Evolutionary conservation across 148 eudicot species (phyloP), one percentile per base, ranked within the genome.

Genomic region (Fagopyrum homotropicum): DNA sequence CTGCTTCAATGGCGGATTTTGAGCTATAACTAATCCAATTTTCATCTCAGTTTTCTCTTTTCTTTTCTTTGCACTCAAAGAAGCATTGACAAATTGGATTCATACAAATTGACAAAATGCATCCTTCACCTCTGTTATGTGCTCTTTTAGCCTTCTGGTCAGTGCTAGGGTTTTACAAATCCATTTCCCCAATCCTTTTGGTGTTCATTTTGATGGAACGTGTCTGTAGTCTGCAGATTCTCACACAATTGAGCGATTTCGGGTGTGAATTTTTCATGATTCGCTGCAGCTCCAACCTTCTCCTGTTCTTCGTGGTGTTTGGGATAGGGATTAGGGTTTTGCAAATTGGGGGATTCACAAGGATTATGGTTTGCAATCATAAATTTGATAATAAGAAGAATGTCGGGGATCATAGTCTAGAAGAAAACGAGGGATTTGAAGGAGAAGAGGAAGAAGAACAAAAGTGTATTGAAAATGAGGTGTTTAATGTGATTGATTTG

Each of bases 181-280:
- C 81, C 69, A 35, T 84, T 68, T 79, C 82, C 63, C 80, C 75
- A 8, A 15, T 56, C 30, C 69, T 82, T 56, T 14, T 83, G 14
- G 79, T 83, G 61, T 57, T 85, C 51, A 5, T 76, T 9, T 46
- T 84, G 15, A 93, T 91, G 98, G 91, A 86, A 9, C 84, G 82
- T 79, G 84, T 77, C 43, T 73, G 90, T 14, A 80, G 73, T 79
- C 81, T 92, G 81, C 85, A 80, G 78, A 80, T 83, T 14, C 35
- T 81, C 79, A 76, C 66, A 14, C 79, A 83, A 4, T 73, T 72
- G 44, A 77, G 46, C 73, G 88, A 88, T 82, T 85, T 88, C 35
- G 91, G 89, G 52, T 84, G 77, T 84, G 91, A 93, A 74, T 77
- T 85, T 76, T 77, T 88, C 22, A 29, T 83, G 7, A 84, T 81